A percentile compares a stretch with the other conserved stretches of the same genome.
Conservation (phyloP, 352 stramenopile genomes). For the Phytophthora pseudosyringae region DNA sequence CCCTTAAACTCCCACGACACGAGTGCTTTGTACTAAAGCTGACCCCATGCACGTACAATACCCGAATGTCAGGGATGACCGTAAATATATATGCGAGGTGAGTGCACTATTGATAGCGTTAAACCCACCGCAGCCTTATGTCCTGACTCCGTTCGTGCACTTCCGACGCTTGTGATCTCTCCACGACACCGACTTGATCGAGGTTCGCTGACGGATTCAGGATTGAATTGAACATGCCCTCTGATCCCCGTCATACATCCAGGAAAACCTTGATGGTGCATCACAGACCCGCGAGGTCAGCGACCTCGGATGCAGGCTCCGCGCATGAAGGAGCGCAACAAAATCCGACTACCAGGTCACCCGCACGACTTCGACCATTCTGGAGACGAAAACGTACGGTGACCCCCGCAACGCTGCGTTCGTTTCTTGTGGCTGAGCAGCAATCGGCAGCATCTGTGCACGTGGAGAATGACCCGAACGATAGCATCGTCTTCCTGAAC, state of each 20-base stretch:
- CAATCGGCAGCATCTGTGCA: neutral
- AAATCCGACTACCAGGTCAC: neutral
- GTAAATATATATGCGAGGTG: no score
- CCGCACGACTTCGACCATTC: constrained; percentile 15
- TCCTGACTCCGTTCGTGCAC: constrained; percentile 1
- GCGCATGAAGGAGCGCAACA: neutral
- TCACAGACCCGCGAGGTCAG: constrained; percentile 7
- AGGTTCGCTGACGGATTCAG: neutral
- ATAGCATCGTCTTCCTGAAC: constrained; percentile 35
- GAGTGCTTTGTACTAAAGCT: no score
- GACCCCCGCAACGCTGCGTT: constrained; percentile 14
- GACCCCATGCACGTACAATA: no score
- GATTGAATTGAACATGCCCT: constrained; percentile 16
- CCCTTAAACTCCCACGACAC: no score
- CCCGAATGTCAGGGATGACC: no score
- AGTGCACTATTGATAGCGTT: constrained; percentile 7
- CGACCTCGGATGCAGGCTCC: constrained; percentile 12
- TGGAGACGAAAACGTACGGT: constrained; percentile 29
- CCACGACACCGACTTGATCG: neutral
- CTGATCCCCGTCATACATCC: constrained; percentile 6
- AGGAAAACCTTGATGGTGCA: constrained; percentile 1
- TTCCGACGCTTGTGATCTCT: neutral
- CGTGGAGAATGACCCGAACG: constrained; percentile 21
- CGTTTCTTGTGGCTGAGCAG: constrained; percentile 14
- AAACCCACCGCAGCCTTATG: neutral